Evolutionary conservation across 2,329 filamentous ascomycete species (phyloP).

Genomic region (Xylariaceae sp.): DNA sequence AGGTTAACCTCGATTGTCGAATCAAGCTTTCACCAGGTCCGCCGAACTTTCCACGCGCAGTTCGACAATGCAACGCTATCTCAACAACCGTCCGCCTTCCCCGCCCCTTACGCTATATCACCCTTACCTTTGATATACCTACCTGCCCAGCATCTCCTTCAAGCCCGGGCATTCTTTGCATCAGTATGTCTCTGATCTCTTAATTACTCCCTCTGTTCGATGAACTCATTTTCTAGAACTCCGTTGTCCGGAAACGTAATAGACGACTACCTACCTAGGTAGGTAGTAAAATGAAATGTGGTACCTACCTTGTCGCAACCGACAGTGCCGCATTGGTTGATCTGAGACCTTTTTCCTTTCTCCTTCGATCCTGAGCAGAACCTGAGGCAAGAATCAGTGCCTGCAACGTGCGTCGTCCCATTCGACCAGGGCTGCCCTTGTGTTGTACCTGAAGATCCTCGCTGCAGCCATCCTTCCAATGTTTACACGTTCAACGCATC

Average conservation of each 20-base stretch:
- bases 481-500: conserved; percentile 6
- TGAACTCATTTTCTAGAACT: conserved; percentile 7
- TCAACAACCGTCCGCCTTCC: conserved; percentile 15
- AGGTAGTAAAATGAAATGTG: no score
- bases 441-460: conserved; percentile 29
- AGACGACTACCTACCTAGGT: no score
- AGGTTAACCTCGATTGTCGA: conserved; percentile 10
- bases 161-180: neutral
- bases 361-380: neutral
- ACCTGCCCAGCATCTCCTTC: no score
- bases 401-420: neutral
- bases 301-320: neutral
- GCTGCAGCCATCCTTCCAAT: conserved; percentile 21
- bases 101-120: conserved; percentile 8
- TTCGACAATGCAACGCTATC: conserved; percentile 19
- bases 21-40: conserved; percentile 20
- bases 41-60: conserved; percentile 18
- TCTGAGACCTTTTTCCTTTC: neutral
- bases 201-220: conserved; percentile 5
- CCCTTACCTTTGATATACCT: conserved; percentile 12
- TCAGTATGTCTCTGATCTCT: neutral
- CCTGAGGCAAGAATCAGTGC: neutral
- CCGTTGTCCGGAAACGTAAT: conserved; percentile 5
- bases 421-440: conserved; percentile 6
- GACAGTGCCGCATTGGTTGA: neutral